Conservation (phyloP, 2,329 filamentous ascomycete species). For the Emericellopsis atlantica region DNA sequence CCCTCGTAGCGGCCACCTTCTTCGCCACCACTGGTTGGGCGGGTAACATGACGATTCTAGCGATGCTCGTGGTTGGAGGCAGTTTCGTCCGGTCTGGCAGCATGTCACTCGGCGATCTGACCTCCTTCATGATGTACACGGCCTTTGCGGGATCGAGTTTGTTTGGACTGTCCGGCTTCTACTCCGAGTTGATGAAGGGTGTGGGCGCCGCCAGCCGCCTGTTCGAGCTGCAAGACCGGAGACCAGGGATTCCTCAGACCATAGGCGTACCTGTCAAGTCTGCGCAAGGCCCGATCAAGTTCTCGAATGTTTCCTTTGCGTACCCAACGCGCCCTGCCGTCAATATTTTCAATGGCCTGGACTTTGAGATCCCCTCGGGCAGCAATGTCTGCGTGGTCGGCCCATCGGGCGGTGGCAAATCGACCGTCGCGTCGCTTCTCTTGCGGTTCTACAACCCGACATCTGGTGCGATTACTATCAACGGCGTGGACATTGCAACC, state of each 20-base stretch:
- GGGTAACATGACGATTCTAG: constrained; percentile 92
- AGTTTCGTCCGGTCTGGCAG: constrained; percentile 76
- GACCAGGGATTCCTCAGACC: constrained; percentile 78
- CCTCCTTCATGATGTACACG: constrained; percentile 97
- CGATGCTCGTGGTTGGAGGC: constrained; percentile 80
- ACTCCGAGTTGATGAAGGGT: constrained; percentile 97
- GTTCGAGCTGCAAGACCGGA: constrained; percentile 88
- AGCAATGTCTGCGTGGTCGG: constrained; percentile 95
- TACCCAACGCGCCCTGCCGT: constrained; percentile 93
- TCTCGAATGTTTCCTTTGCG: constrained; percentile 74
- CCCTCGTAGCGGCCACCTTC: constrained; percentile 80
- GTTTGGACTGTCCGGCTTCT: constrained; percentile 90
- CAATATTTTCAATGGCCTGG: constrained; percentile 75
- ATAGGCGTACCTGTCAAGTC: constrained; percentile 67
- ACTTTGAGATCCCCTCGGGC: constrained; percentile 85
- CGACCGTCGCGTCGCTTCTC: constrained; percentile 83
- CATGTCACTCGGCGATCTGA: constrained; percentile 84
- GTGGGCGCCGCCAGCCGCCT: constrained; percentile 92
- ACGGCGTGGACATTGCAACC: constrained; percentile 66
- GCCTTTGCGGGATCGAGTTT: constrained; percentile 76
- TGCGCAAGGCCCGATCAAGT: constrained; percentile 79
- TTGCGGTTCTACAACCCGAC: constrained; percentile 85
- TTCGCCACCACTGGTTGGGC: constrained; percentile 79
- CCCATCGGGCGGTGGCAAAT: constrained; percentile 91
- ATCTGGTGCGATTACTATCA: constrained; percentile 65